Percentiles rank a stretch among this genome's conserved stretches.
Conservation (phyloP, 805 yeast species). For the Dipodascopsis tothii region DNA sequence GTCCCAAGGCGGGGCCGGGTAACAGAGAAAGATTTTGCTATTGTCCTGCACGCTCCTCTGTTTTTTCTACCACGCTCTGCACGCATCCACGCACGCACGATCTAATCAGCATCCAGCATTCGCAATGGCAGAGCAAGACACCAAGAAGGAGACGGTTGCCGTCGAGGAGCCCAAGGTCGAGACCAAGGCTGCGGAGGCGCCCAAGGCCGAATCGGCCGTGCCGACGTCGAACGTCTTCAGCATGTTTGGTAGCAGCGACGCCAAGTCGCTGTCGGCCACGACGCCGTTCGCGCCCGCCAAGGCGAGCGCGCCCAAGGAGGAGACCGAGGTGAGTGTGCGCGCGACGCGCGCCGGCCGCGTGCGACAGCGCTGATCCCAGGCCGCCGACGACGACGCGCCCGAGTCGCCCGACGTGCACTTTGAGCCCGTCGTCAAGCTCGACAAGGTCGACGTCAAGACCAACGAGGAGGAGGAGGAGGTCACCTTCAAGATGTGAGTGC, state of each 20-base stretch:
- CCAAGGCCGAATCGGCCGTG: slow-evolving; percentile 20
- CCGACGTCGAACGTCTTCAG: slow-evolving; percentile 82
- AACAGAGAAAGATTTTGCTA: no score
- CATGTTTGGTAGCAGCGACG: slow-evolving; percentile 89
- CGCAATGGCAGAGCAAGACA: slow-evolving; percentile 16
- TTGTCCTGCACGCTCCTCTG: no score
- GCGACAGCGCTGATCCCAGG: no score
- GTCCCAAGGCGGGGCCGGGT: no score
- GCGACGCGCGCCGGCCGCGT: no score
- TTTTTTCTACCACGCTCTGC: no score
- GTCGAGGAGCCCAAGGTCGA: slow-evolving; percentile 10
- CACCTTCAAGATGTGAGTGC: slow-evolving; percentile 55
- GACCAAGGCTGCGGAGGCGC: slow-evolving; percentile 7
- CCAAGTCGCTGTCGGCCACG: no score
- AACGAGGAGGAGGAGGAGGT: slow-evolving; percentile 87
- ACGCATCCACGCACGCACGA: no score
- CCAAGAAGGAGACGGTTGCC: slow-evolving; percentile 15
- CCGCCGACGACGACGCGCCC: slow-evolving; percentile 51
- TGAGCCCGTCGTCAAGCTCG: slow-evolving; percentile 91
- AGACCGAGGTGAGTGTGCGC: slow-evolving; percentile 22
- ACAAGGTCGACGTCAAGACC: slow-evolving; percentile 93
- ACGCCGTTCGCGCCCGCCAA: slow-evolving; percentile 28
- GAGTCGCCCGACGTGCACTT: slow-evolving; percentile 84
- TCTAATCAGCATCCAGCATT: no score
- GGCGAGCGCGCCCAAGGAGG: slow-evolving; percentile 29